Evolutionary conservation across 176 grass and related monocot species (phyloP), one percentile per base, ranked within the genome.

Genomic region (Alloteropsis semialata): DNA sequence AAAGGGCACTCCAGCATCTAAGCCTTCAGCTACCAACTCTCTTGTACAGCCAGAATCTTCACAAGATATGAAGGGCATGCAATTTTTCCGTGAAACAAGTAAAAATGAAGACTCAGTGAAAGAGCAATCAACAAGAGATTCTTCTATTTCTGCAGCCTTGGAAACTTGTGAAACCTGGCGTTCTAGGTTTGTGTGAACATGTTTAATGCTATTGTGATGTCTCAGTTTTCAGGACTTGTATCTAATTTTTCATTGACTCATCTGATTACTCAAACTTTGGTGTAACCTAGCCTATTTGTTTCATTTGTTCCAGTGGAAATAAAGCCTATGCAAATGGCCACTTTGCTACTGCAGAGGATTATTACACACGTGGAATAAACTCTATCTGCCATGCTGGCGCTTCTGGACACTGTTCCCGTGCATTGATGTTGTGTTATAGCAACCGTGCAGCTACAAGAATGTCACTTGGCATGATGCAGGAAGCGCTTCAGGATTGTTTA

Each of bases 361-460:
- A 88, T 84, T 99, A 99, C 82, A 94, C 93, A 69, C 82, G 83
- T 63, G 97, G 91, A 70, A 92, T 99, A 82, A 91, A 87, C 84
- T 94, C 85, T 58, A 86, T 99, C 57, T 72, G 80, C 62, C 50
- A 79, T 45, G 63, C 60, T 80, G 89, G 78, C 64, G 25, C 87
- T 83, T 87, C 89, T 72, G 84, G 77, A 81, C 78, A 62, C 22
- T 83, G 85, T 74, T 89, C 75, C 72, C 87, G 9, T n/a, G 84
- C 87, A 18, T 80, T 99, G 67, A 96, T 92, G 93, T 57, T 99
- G 49, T 99, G 97, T 77, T 96, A 93, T 71, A 99, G 97, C 80
- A 99, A 99, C 87, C 93, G 97, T 83, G 97, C 97, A 42, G 97
- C 97, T 64, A 87, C 93, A 71, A 92, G 83, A 54, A 99, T 99